Base-by-base conservation (phyloP, 257 asterid species). In the Solanum ossicruentum region DNA sequence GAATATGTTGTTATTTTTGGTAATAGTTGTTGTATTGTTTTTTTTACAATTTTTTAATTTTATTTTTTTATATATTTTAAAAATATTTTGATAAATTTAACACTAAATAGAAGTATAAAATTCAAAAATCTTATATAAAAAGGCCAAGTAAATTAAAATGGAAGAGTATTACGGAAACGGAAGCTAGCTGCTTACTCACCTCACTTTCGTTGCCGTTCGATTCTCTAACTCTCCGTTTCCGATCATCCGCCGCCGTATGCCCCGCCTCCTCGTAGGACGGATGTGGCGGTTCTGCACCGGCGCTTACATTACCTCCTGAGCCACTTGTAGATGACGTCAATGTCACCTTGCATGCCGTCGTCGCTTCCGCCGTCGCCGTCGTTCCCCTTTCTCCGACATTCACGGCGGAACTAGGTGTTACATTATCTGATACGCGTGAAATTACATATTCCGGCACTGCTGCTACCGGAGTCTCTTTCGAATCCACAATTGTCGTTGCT, bases 281-380 rank as follows among this genome's bases (percentile, higher is more conserved):
- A 3, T 1, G 13, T 8, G 16, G 43, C 21, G 73, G 57, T 6
- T 47, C 60, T 3, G 49, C 7, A 45, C 60, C 80, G 26, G 84
- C 86, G 57, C 87, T 84, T 84, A 87, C 61, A 23, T 86, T 87
- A 41, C 81, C 72, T 26, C 87, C 84, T 9, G 89, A 84, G 18
- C 51, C 72, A 41, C 80, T 65, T 20, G 89, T 78, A 8, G 89
- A 87, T 12, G 89, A 54, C 13, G 86, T 72, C 87, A 82, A 16
- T 2, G 84, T 54, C 23, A 72, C 15, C 43, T 84, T 84, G 32
- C 82, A 63, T 36, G 86, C 56, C 5, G 79, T 67, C 57, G 65
- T 78, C 23, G 8, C 75, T 41, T 71, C 79, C 32, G 71, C 60
- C 12, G 10, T n/a, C 17, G 12, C 61, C 36, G 16, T 75, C 75